Conservation (phyloP, 345 rosid species). For the Rhodamnia argentea region DNA sequence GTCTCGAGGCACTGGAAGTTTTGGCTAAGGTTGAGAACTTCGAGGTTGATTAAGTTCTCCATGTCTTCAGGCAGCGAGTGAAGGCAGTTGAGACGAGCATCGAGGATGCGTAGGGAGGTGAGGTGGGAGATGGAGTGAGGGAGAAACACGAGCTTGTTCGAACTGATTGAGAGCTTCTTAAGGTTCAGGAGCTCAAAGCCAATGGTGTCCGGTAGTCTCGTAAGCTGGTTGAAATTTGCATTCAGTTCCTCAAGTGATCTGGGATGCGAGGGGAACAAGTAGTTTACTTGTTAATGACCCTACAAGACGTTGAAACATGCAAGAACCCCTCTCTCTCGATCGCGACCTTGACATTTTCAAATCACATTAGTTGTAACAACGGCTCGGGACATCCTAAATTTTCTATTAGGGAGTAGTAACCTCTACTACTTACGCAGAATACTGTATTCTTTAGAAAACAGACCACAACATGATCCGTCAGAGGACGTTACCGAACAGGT, state of each 20-base stretch:
- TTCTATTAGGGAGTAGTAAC: too few species aligned
- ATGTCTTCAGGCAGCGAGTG: slow-evolving; percentile 62
- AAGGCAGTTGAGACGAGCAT: slow-evolving; percentile 77
- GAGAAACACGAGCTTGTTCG: slow-evolving; percentile 59
- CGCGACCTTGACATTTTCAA: neutral
- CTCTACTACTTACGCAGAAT: neutral
- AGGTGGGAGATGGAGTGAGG: slow-evolving; percentile 63
- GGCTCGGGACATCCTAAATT: neutral
- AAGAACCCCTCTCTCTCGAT: neutral
- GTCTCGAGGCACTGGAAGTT: slow-evolving; percentile 62
- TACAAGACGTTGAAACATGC: neutral
- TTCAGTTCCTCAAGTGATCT: slow-evolving; percentile 78
- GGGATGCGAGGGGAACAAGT: neutral
- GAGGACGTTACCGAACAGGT: neutral
- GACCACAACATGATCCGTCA: neutral
- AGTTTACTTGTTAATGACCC: neutral
- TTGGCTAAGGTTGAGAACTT: slow-evolving; percentile 71
- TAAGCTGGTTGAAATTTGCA: slow-evolving; percentile 84
- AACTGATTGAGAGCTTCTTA: slow-evolving; percentile 59
- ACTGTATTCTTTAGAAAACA: neutral
- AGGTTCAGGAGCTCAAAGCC: slow-evolving; percentile 66
- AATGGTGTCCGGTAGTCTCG: slow-evolving; percentile 49
- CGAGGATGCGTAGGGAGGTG: slow-evolving; percentile 43
- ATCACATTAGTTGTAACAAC: neutral
- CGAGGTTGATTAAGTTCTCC: slow-evolving; percentile 60